Base-by-base conservation (phyloP, 2,329 filamentous ascomycete species). In the Penicillium sp. region DNA sequence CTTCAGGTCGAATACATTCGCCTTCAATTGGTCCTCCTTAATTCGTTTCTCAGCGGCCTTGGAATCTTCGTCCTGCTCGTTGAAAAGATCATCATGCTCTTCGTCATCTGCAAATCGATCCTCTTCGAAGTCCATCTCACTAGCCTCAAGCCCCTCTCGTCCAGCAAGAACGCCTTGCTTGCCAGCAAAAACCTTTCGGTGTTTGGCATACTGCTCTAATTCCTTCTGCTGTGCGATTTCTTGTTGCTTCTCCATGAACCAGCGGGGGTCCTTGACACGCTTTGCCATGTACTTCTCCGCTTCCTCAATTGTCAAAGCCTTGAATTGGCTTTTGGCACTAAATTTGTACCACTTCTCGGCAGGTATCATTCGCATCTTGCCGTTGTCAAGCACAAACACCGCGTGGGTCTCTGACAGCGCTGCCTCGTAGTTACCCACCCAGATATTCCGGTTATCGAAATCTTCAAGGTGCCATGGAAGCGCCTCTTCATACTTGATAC, bases 381-480 rank as follows among this genome's bases (percentile, higher is more conserved):
- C 79, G 33, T 85, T 81, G 30, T 90, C 87, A 39, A 90, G 81
- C 35, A 92, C 81, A 48, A 95, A 87, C 58, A 95, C 87, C 45
- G 91, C 89, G 46, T 89, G 86, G 1, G 78, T 80, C 63, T 92
- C 87, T 0, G 92, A 96, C 33, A 97, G 80, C 16, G 91, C 89
- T 24, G 88, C 88, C 63, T 97, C 89, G 63, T 97, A 96, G 50
- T 86, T 88, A 40, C 92, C 94, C 30, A 94, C 86, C 90, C 92
- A 97, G 2, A 89, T 88, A 63, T 96, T 92, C 70, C 92, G 96
- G 58, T 91, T 90, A 65, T 99, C 92, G 36, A 92, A 95, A 69
- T 99, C 94, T 69, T 99, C 94, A 31, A 99, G 74, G 69, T 96
- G 92, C 94, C 94, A 99, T 5, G 94, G 94, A 44, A 96, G 78